Evolutionary conservation across 2,329 filamentous ascomycete species (phyloP).

Genomic region (Madurella fahalii): DNA sequence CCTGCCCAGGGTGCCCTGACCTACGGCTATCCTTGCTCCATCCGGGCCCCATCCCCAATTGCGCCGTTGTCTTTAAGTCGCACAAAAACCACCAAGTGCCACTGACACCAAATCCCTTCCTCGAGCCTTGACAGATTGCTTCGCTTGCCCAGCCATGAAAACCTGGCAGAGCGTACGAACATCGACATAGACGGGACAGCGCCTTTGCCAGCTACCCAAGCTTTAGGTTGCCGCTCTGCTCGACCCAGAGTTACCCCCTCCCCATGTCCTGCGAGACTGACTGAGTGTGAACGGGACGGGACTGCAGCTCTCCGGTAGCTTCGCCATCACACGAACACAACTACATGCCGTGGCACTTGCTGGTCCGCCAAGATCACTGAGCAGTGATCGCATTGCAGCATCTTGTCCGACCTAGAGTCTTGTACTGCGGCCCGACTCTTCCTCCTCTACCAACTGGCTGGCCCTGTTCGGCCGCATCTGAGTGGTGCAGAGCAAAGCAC

Average conservation of each 20-base stretch:
- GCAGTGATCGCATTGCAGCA: conserved; percentile 47
- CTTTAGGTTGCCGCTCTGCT: conserved; percentile 11
- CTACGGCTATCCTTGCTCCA: conserved; percentile 34
- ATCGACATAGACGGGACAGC: conserved; percentile 10
- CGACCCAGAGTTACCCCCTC: conserved; percentile 9
- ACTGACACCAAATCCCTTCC: conserved; percentile 35
- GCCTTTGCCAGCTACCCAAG: conserved; percentile 10
- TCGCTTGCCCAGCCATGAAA: conserved; percentile 10
- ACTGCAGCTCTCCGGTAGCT: conserved; percentile 43
- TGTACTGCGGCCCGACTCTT: conserved; percentile 18
- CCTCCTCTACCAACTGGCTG: conserved; percentile 10
- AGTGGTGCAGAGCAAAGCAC: conserved; percentile 6
- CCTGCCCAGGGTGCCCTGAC: conserved; percentile 26
- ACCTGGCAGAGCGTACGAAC: conserved; percentile 7
- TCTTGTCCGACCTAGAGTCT: conserved; percentile 46
- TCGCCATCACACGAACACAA: conserved; percentile 37
- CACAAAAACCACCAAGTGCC: conserved; percentile 48
- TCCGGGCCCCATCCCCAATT: conserved; percentile 41
- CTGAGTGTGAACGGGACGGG: conserved; percentile 19
- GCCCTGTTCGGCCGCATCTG: conserved; percentile 16
- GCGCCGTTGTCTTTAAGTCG: conserved; percentile 43
- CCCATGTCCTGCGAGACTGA: conserved; percentile 19
- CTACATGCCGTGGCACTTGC: conserved; percentile 47
- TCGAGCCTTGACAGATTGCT: conserved; percentile 12
- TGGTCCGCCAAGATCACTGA: conserved; percentile 40